Base-by-base conservation (phyloP, 2,329 filamentous ascomycete genomes). In the Lecanicillium sp. region DNA sequence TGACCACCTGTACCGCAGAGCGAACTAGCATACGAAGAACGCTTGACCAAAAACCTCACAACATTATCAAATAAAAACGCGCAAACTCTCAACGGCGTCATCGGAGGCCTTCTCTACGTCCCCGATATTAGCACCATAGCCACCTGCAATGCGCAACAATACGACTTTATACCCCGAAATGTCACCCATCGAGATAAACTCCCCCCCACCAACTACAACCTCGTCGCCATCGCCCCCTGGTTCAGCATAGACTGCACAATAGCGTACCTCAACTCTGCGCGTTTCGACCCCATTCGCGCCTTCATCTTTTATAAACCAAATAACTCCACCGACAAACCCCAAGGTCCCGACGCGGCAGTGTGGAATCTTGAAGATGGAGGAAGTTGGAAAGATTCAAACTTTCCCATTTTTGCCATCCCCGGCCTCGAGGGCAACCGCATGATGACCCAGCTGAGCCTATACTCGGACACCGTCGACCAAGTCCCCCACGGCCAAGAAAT, bases 201-300 rank as follows among this genome's bases (percentile, higher is more conserved):
- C 1, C 78, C 79, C 1, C 66, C 70, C 1, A 71, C 72, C 35
- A 78, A 83, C 48, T 87, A 85, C 57, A 78, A 82, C 40, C 68
- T 88, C 37, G 76, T 95, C 49, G 89, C 84, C 19, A 64, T 95
- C 38, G 89, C 86, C 17, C 90, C 90, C 19, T 96, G 90, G 89
- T 78, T 87, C 50, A 83, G 73, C 45, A 64, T 71, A 7, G 65
- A 76, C 18, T 98, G 90, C 55, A 83, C 85, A 11, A 62, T 71
- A 40, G 73, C 81, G 32, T 95, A 87, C 55, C 70, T 96, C 33
- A 62, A 70, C 14, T 69, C 75, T 15, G 72, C 75, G n/a, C 64
- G 68, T 22, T 51, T 60, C 40, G 75, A 80, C 47, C 71, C 75
- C 17, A 68, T 82, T 9, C 71, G 77, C 30, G 78, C 66, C 16